Percentiles rank a stretch among this genome's conserved stretches.
These are phyloP conservation scores for Aureobasidium leucospermi DNA, from an alignment of 2,329 filamentous ascomycete species.

Conservation along the genomic window DNA sequence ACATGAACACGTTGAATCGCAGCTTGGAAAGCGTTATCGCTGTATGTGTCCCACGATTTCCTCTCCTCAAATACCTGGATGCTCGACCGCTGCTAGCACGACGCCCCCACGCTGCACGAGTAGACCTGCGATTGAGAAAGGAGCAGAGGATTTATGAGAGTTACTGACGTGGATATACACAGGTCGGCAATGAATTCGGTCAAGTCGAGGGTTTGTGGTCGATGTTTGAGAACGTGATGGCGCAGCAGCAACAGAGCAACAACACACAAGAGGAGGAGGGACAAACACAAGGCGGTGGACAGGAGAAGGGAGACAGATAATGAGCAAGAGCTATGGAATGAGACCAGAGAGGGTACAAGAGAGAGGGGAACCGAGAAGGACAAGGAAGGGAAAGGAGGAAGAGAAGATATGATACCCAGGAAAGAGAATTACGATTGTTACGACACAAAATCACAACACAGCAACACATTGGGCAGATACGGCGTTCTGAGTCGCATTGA, in stretches of 20 bases:
- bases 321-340: neutral
- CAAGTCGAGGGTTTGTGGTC: constrained; percentile 96
- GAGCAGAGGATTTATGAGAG: too few species aligned
- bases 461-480: too few species aligned
- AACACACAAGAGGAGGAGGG: neutral
- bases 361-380: too few species aligned
- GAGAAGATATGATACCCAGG: too few species aligned
- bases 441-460: too few species aligned
- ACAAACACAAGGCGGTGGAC: neutral
- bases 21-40: constrained; percentile 86
- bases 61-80: neutral
- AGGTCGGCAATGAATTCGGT: constrained; percentile 88
- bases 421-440: too few species aligned
- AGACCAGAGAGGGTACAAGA: too few species aligned
- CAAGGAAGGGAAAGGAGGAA: neutral
- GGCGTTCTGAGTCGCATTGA: too few species aligned
- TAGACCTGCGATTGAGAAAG: too few species aligned
- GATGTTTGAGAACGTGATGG: constrained; percentile 95
- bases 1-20: constrained; percentile 91
- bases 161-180: constrained; percentile 22
- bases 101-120: too few species aligned
- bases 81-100: constrained; percentile 31
- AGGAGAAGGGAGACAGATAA: neutral
- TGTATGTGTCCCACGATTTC: constrained; percentile 43
- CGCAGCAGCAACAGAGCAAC: constrained; percentile 39